These are phyloP conservation scores for Blastobotrys aristatus DNA, from an alignment of 1,139 yeast species.

Conservation along the genomic window DNA sequence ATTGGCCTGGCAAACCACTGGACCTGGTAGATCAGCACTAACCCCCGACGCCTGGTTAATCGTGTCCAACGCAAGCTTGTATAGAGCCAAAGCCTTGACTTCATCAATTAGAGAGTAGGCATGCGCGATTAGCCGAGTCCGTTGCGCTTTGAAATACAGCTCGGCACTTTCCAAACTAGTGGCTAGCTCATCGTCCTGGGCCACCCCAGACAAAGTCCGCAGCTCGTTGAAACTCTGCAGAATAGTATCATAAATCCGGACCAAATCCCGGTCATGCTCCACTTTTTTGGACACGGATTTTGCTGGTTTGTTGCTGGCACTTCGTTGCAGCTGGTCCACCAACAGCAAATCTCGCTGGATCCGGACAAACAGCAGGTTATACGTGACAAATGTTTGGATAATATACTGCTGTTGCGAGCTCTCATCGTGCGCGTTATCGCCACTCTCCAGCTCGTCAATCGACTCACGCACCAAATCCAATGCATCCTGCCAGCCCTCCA, in stretches of 20 bases:
- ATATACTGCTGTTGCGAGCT: constrained; percentile 71
- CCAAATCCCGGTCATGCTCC: constrained; percentile 42
- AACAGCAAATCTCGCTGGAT: constrained; percentile 65
- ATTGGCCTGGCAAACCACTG: constrained; percentile 38
- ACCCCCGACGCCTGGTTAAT: constrained; percentile 13
- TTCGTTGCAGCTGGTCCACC: constrained; percentile 36
- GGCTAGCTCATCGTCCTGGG: constrained; percentile 68
- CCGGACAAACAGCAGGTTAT: constrained; percentile 58
- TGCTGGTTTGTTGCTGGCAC: not conserved
- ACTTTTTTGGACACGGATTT: constrained; percentile 21
- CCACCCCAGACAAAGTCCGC: constrained; percentile 84
- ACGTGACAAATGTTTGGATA: constrained; percentile 67
- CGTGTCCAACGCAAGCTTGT: constrained; percentile 33
- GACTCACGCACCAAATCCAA: constrained; percentile 47
- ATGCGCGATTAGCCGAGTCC: constrained; percentile 45
- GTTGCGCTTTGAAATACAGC: constrained; percentile 44
- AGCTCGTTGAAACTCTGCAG: constrained; percentile 50
- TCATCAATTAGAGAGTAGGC: constrained; percentile 47
- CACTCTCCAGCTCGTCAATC: constrained; percentile 42
- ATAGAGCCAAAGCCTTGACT: constrained; percentile 53
- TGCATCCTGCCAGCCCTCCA: constrained; percentile 55
- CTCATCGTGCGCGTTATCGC: constrained; percentile 40
- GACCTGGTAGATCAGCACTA: constrained; percentile 27
- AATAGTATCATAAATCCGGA: constrained; percentile 49
- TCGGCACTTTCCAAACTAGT: constrained; percentile 49